Percentiles rank a stretch among this genome's conserved stretches.
Conservation (phyloP, 345 rosid species). For the Rhodamnia rubescens region DNA sequence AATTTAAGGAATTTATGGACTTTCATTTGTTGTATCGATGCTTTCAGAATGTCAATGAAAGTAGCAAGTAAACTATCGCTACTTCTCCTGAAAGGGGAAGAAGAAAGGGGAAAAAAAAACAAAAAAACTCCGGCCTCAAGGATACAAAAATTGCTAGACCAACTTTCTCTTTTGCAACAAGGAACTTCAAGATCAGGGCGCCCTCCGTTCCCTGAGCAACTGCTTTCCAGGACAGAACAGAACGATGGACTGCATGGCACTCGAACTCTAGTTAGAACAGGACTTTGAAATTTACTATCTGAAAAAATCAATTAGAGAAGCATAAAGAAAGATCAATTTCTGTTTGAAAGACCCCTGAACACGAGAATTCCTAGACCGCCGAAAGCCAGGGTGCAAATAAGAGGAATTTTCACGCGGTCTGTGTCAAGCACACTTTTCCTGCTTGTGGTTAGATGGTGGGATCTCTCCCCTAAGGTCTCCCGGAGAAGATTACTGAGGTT, state of each 20-base stretch:
- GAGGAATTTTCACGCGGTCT: slow-evolving; percentile 37
- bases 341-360: slow-evolving; percentile 34
- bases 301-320: neutral
- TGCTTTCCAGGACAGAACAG: neutral
- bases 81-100: neutral
- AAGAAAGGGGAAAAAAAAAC: neutral
- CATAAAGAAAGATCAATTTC: slow-evolving; percentile 1
- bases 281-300: neutral
- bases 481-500: slow-evolving; percentile 47
- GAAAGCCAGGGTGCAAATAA: slow-evolving; percentile 40
- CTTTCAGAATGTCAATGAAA: neutral
- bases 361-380: slow-evolving; percentile 58
- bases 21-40: neutral
- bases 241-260: neutral
- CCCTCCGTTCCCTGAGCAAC: neutral
- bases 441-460: slow-evolving; percentile 22
- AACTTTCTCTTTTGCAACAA: neutral
- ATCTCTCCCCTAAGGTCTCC: slow-evolving; percentile 32
- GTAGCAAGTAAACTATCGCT: neutral
- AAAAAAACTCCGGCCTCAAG: neutral
- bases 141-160: neutral
- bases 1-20: neutral
- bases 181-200: neutral
- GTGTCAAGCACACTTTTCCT: slow-evolving; percentile 14
- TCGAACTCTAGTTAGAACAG: neutral